These are phyloP conservation scores for Euphrasia arctica DNA, from an alignment of 305 asterid species.

Conservation along the genomic window DNA sequence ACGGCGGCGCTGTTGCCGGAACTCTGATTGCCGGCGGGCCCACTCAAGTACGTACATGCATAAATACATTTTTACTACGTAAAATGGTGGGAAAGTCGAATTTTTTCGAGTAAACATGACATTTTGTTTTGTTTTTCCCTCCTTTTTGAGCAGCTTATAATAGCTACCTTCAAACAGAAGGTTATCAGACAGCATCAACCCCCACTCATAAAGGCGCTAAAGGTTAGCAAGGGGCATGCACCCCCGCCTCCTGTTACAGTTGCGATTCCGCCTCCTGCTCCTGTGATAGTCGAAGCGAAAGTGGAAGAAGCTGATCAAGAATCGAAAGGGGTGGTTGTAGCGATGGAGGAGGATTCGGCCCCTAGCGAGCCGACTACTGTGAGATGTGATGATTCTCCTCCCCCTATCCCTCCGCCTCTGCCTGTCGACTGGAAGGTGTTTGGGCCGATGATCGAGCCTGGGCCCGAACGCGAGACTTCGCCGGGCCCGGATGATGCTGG, in stretches of 20 bases:
- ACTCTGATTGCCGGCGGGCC: not conserved
- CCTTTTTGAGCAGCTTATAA: not conserved
- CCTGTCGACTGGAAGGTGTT: not conserved
- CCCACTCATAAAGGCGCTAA: not conserved
- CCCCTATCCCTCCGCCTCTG: not conserved
- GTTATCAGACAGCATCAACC: not conserved
- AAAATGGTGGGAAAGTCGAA: not conserved
- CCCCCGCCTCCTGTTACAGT: not conserved
- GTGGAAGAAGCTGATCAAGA: not conserved
- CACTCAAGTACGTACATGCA: not conserved
- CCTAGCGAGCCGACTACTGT: not conserved
- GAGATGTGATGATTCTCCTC: not conserved
- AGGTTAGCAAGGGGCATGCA: not conserved
- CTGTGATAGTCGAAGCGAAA: not conserved
- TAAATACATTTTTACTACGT: not conserved
- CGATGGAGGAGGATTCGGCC: not conserved
- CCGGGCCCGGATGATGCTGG: not conserved
- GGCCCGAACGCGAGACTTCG: not conserved
- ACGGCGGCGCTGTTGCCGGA: not conserved
- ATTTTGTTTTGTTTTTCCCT: not conserved
- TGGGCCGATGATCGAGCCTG: not conserved
- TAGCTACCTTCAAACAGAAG: not conserved
- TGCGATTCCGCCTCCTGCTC: not conserved
- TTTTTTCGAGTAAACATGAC: not conserved
- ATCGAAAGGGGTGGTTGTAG: not conserved